Conservation (phyloP, 1,139 yeast species). For the Pichia sp. region DNA sequence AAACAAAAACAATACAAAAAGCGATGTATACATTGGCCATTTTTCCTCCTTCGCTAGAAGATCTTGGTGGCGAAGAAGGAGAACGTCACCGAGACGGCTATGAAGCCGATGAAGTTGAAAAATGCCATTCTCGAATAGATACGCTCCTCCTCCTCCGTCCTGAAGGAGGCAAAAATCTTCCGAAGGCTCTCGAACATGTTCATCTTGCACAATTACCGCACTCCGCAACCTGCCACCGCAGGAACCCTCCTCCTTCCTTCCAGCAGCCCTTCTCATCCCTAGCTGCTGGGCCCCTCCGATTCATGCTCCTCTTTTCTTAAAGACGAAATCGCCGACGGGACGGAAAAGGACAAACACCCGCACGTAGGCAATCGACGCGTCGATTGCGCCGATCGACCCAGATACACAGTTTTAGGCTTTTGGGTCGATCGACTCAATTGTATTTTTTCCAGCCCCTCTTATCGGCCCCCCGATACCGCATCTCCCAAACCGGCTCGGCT, state of each 20-base stretch:
- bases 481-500: too few relatives aligned
- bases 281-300: not conserved
- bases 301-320: not conserved
- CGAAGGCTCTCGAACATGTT: slow-evolving; percentile 35
- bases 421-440: not conserved
- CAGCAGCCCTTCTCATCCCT: not conserved
- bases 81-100: slow-evolving; percentile 76
- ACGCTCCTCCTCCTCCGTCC: slow-evolving; percentile 84
- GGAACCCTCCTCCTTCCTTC: not conserved
- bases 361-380: not conserved
- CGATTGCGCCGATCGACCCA: not conserved
- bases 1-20: not conserved
- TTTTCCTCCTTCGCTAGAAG: not conserved
- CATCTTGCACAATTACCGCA: not conserved
- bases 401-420: too few relatives aligned
- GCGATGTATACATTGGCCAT: not conserved
- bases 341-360: not conserved
- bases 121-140: slow-evolving; percentile 74
- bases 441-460: not conserved
- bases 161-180: slow-evolving; percentile 71
- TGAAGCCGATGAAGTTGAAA: slow-evolving; percentile 73
- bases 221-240: not conserved
- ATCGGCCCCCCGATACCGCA: not conserved
- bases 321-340: not conserved
- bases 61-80: slow-evolving; percentile 71